A percentile compares a stretch with the other conserved stretches of the same genome.
Evolutionary conservation across 140 eudicot genomes (phyloP).

Genomic region (Senecio squalidus): DNA sequence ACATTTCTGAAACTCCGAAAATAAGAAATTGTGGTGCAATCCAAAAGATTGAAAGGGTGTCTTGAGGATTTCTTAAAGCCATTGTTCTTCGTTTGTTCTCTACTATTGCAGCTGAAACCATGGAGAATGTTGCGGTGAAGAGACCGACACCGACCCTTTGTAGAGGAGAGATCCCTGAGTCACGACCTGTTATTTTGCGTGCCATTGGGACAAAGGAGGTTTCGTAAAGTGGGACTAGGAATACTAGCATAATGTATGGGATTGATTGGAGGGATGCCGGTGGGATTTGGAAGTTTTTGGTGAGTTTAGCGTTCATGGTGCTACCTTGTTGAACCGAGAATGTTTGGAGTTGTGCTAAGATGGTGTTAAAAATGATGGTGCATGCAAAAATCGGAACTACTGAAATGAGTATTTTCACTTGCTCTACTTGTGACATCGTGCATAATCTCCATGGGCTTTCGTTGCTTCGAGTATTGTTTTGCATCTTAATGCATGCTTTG

Average conservation of each 20-base stretch:
- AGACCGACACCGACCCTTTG: conserved; percentile 75
- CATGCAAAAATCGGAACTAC: conserved; percentile 82
- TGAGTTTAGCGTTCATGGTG: conserved; percentile 50
- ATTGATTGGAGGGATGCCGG: conserved; percentile 88
- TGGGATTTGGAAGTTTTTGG: conserved; percentile 55
- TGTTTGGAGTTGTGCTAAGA: conserved; percentile 85
- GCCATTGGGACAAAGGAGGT: conserved; percentile 61
- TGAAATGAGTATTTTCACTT: conserved; percentile 70
- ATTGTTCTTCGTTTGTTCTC: conserved; percentile 60
- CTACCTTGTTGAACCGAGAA: conserved; percentile 86
- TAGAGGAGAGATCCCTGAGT: conserved; percentile 72
- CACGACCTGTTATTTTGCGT: conserved; percentile 46
- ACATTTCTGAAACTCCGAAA: conserved; percentile 85
- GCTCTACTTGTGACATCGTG: conserved; percentile 74
- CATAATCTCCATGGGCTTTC: conserved; percentile 84
- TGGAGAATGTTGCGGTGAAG: conserved; percentile 77
- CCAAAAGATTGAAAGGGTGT: conserved; percentile 62
- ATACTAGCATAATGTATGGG: conserved; percentile 62
- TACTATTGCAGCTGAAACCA: conserved; percentile 75
- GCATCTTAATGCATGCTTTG: conserved; percentile 72
- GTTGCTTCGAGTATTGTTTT: conserved; percentile 31
- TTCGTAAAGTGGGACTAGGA: conserved; percentile 73
- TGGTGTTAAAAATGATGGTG: conserved; percentile 83
- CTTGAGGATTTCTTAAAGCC: conserved; percentile 16
- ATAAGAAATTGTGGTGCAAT: conserved; percentile 83